These are phyloP conservation scores for Pisolithus thermaeus DNA, from an alignment of 1,284 basidiomycete species.

Conservation along the genomic window DNA sequence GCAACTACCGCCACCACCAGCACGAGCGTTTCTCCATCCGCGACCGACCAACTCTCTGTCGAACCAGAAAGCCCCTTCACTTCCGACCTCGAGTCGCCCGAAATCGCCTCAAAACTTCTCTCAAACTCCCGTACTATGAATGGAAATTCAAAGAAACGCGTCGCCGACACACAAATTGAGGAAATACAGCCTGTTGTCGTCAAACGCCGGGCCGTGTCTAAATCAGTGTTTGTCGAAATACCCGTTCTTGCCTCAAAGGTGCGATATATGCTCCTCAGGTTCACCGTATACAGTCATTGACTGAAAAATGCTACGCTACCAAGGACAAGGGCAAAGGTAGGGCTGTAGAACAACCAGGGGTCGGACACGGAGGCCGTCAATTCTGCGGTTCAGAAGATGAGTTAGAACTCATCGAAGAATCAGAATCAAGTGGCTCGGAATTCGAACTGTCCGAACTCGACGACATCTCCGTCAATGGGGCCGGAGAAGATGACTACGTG, in stretches of 20 bases:
- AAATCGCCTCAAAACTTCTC: not conserved
- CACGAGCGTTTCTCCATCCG: constrained; percentile 19
- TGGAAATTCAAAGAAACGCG: constrained; percentile 27
- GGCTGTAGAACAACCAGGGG: constrained; percentile 20
- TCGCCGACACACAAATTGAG: constrained; percentile 20
- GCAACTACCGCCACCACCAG: constrained; percentile 14
- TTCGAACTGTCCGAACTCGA: constrained; percentile 42
- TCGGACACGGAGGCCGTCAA: constrained; percentile 23
- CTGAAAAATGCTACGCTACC: constrained; percentile 10
- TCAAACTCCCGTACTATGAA: constrained; percentile 11
- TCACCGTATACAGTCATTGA: constrained; percentile 9
- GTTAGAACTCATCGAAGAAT: constrained; percentile 43
- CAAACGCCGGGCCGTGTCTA: constrained; percentile 42
- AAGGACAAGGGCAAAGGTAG: constrained; percentile 40
- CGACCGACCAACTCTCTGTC: constrained; percentile 21
- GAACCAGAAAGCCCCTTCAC: constrained; percentile 37
- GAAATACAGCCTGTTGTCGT: constrained; percentile 4
- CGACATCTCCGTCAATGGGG: constrained; percentile 18
- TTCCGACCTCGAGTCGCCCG: constrained; percentile 29
- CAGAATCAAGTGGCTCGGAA: constrained; percentile 54
- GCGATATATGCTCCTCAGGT: constrained; percentile 6
- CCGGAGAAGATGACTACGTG: constrained; percentile 5
- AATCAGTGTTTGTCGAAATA: constrained; percentile 44
- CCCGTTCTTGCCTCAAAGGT: constrained; percentile 34
- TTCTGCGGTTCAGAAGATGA: constrained; percentile 31